phyloP scores from a whole-genome alignment of 208 protist species.

The Crithidia expoeki region DNA sequence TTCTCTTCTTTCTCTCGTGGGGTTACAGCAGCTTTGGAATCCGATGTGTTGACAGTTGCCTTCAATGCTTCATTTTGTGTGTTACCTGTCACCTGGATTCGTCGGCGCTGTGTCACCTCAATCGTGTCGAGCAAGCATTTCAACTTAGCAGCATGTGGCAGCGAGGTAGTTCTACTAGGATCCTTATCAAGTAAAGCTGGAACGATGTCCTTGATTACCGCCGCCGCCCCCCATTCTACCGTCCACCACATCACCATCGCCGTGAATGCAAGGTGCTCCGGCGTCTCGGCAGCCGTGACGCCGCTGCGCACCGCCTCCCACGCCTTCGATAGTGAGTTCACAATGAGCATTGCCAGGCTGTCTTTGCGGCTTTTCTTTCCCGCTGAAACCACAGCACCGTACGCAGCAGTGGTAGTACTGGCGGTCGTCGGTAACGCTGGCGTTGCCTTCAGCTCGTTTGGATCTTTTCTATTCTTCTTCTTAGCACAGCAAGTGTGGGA shows the following conservation, averaged over 20 bases:
- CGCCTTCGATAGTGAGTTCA: constrained; percentile 42
- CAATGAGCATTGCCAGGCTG: constrained; percentile 32
- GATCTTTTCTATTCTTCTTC: background rate
- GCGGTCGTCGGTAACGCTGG: background rate
- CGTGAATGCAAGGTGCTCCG: constrained; percentile 45
- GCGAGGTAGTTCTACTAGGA: background rate
- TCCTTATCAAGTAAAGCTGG: too few species aligned
- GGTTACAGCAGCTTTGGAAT: background rate
- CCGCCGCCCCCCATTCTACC: constrained; percentile 38
- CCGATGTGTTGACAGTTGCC: background rate
- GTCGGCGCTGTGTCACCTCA: constrained; percentile 2
- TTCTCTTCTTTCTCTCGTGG: background rate
- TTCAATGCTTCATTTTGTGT: background rate
- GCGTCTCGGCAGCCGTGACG: constrained; percentile 34
- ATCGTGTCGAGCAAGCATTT: background rate
- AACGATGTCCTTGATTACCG: background rate
- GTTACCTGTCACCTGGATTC: background rate
- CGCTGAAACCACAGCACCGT: background rate
- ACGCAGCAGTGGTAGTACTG: background rate
- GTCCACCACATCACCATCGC: constrained; percentile 61
- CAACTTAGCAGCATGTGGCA: background rate
- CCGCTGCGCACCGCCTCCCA: constrained; percentile 59
- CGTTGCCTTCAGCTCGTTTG: background rate
- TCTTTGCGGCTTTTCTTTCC: constrained; percentile 10
- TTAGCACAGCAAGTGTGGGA: background rate